Evolutionary conservation across 2,329 filamentous ascomycete genomes (phyloP).

Genomic region (Exophiala lecanii-corni): DNA sequence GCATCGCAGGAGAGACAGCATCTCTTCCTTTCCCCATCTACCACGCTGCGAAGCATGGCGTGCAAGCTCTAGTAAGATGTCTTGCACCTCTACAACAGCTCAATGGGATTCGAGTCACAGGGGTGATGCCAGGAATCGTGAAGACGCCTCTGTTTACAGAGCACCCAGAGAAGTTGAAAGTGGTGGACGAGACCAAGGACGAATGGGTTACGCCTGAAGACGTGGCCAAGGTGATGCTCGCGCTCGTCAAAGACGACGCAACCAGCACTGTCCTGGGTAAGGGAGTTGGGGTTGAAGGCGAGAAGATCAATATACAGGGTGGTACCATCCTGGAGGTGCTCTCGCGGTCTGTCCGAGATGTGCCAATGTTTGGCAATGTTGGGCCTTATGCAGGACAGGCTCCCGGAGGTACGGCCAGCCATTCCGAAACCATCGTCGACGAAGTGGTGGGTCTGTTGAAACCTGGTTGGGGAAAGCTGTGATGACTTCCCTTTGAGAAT

Average conservation of each 20-base stretch:
- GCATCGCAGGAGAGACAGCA: conserved; percentile 42
- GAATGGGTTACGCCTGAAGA: conserved; percentile 58
- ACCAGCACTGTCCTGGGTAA: conserved; percentile 21
- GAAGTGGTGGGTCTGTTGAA: conserved; percentile 49
- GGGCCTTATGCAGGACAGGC: conserved; percentile 45
- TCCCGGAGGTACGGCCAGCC: conserved; percentile 45
- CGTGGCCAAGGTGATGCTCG: conserved; percentile 56
- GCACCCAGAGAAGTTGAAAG: conserved; percentile 55
- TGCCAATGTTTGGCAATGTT: conserved; percentile 47
- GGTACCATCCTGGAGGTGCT: conserved; percentile 55
- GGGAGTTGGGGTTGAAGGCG: not conserved
- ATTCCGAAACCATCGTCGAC: conserved; percentile 37
- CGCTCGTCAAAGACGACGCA: conserved; percentile 48
- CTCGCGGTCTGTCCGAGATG: conserved; percentile 46
- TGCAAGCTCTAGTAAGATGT: conserved; percentile 47
- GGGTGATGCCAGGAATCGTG: conserved; percentile 57
- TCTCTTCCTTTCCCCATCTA: conserved; percentile 43
- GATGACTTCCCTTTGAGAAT: too few species aligned
- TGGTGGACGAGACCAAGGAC: conserved; percentile 47
- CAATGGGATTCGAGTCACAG: conserved; percentile 54
- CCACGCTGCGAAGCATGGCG: conserved; percentile 45
- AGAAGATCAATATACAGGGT: conserved; percentile 31
- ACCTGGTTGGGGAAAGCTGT: conserved; percentile 44
- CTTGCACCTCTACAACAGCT: conserved; percentile 45
- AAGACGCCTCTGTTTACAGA: conserved; percentile 60